Evolutionary conservation across 805 yeast genomes (phyloP), one percentile per base, ranked within the genome.

Genomic region (Zygosaccharomyces gambellarensis): DNA sequence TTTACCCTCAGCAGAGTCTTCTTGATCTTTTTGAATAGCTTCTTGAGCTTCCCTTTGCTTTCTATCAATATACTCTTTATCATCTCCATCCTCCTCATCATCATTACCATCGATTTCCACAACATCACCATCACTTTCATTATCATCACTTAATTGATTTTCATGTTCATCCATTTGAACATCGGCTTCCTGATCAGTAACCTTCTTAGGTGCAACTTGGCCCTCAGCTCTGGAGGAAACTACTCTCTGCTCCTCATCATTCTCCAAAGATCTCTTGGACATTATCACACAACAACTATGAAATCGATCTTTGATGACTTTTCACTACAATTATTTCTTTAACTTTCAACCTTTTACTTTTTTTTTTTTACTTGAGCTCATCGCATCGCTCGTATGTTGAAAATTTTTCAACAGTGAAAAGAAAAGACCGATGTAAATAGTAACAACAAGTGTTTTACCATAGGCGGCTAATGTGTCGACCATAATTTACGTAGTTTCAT

Each of bases 91-190:
- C 28, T 67, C 71, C n/a, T 66, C 69, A 4, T 66, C 74, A 38
- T 71, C 82, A 28, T 75, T 81, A 25, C 78, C 85, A 59, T 87
- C 96, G 9, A 87, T 73, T 62, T 88, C 95, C 39, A 88, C 85
- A 52, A 87, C 86, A 65, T 86, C 95, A 47, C 87, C 96, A 59
- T 88, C 95, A 71, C 92, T 87, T 60, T 89, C 96, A 57, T 83
- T 89, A 62, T 90, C 97, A 64, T 88, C 96, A 52, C 96, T 96
- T 59, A 83, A 85, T 38, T 87, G 83, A 63, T 86, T 94, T 67
- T 90, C 97, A 67, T 85, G 86, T 57, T 85, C 96, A 25, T 92
- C 95, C 79, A 83, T 80, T 17, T 81, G 84, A 30, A 74, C 70
- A 53, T 82, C 71, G n/a, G 63, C 69, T 5, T 63, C 71, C 5